Conservation (phyloP, 257 asterid species). For the Anisodus tanguticus region DNA sequence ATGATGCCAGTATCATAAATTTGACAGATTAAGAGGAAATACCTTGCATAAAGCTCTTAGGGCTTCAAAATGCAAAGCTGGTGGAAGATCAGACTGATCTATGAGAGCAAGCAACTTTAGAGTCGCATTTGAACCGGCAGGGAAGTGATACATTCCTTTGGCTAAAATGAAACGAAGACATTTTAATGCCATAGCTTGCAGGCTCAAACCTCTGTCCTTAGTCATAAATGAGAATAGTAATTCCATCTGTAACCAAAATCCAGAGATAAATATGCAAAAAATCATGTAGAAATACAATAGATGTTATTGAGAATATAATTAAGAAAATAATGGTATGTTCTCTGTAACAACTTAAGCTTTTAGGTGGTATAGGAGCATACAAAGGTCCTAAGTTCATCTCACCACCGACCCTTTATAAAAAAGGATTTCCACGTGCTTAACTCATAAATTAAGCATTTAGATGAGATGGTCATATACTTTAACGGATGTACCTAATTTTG, state of each 20-base stretch:
- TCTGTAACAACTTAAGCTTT: too few relatives aligned
- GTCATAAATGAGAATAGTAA: conserved; percentile 58
- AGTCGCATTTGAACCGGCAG: conserved; percentile 44
- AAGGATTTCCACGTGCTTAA: too few relatives aligned
- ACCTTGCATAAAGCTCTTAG: conserved; percentile 72
- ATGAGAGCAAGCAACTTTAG: conserved; percentile 54
- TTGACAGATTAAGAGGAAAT: conserved; percentile 37
- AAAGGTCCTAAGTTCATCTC: too few relatives aligned
- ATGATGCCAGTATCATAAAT: conserved; percentile 29
- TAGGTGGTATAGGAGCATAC: too few relatives aligned
- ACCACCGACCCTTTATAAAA: too few relatives aligned
- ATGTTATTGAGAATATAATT: too few relatives aligned
- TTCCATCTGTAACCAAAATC: conserved; percentile 55
- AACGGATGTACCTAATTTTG: background rate
- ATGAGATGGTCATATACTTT: too few relatives aligned
- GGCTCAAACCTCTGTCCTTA: conserved; percentile 53
- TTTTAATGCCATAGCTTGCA: conserved; percentile 65
- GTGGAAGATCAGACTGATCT: conserved; percentile 52
- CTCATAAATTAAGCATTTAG: too few relatives aligned
- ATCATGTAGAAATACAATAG: conserved; percentile 26
- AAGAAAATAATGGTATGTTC: too few relatives aligned
- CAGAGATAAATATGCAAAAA: conserved; percentile 29
- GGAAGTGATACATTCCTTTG: conserved; percentile 51
- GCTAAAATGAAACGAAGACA: conserved; percentile 58
- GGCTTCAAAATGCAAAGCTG: conserved; percentile 58